Evolutionary conservation across 768 basidiomycete species (phyloP).

Genomic region (Amanita subjunquillea): DNA sequence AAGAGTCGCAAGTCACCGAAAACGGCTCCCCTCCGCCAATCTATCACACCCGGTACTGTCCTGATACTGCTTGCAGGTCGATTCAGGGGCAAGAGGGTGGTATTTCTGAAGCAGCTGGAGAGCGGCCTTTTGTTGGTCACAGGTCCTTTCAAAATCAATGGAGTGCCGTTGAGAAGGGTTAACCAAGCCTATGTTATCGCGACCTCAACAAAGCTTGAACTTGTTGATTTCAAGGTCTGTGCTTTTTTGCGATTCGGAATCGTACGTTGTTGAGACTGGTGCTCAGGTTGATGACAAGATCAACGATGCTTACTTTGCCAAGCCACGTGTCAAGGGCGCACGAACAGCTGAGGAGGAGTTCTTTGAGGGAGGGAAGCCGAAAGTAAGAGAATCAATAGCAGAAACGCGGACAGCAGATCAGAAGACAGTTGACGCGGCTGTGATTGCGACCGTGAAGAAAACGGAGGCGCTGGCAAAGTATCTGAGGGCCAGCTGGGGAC

Average conservation of each 20-base stretch:
- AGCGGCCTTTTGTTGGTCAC: constrained; percentile 92
- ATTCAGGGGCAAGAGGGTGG: constrained; percentile 97
- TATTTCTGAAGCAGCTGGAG: constrained; percentile 92
- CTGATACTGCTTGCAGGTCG: constrained; percentile 96
- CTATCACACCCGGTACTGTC: constrained; percentile 90
- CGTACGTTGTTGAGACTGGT: neutral
- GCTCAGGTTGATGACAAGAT: constrained; percentile 76
- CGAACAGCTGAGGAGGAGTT: constrained; percentile 92
- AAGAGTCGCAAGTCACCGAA: constrained; percentile 82
- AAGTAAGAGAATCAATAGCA: constrained; percentile 79
- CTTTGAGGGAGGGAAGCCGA: constrained; percentile 89
- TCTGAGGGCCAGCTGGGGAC: constrained; percentile 84
- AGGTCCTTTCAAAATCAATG: constrained; percentile 97
- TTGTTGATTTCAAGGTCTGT: constrained; percentile 65
- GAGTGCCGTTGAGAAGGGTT: constrained; percentile 94
- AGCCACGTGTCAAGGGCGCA: constrained; percentile 58
- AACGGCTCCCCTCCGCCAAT: constrained; percentile 67
- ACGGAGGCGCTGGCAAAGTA: constrained; percentile 88
- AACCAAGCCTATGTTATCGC: constrained; percentile 99
- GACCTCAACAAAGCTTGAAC: constrained; percentile 88
- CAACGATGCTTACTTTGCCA: constrained; percentile 91
- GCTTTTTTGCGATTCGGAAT: constrained; percentile 1
- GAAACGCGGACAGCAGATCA: constrained; percentile 85
- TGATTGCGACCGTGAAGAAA: constrained; percentile 83
- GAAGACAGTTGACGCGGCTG: constrained; percentile 72